A percentile compares a stretch with the other conserved stretches of the same genome.
Conservation (phyloP, 371 early-diverging fungal species). For the Saksenaea oblongispora region DNA sequence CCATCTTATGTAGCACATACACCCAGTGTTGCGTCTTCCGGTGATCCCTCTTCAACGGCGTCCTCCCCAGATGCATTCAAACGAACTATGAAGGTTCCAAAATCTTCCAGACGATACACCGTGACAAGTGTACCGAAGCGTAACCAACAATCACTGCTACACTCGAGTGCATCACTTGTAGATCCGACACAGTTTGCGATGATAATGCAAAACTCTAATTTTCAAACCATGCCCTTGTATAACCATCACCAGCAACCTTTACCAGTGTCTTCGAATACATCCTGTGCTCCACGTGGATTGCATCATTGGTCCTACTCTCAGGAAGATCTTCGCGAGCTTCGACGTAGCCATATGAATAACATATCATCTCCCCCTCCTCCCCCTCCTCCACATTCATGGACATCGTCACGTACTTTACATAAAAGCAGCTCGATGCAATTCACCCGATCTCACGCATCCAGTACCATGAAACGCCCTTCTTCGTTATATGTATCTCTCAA, state of each 20-base stretch:
- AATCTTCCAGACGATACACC: not conserved
- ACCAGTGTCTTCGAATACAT: not conserved
- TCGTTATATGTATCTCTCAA: not conserved
- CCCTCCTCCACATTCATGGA: not conserved
- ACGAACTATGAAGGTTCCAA: slow-evolving; percentile 14
- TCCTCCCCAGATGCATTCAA: slow-evolving; percentile 21
- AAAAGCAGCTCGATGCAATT: slow-evolving; percentile 3
- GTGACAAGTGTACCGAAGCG: not conserved
- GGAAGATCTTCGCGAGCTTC: slow-evolving; percentile 20
- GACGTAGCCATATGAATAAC: slow-evolving; percentile 9
- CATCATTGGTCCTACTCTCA: slow-evolving; percentile 22
- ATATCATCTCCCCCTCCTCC: not conserved
- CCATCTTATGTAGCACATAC: not conserved
- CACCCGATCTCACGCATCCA: not conserved
- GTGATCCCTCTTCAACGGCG: slow-evolving; percentile 24
- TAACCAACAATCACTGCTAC: slow-evolving; percentile 10
- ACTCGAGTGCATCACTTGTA: slow-evolving; percentile 22
- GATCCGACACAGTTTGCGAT: slow-evolving; percentile 20
- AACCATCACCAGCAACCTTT: slow-evolving; percentile 19
- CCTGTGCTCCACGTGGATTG: slow-evolving; percentile 14
- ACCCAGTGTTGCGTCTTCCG: not conserved
- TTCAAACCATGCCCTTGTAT: slow-evolving; percentile 13
- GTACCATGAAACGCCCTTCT: not conserved
- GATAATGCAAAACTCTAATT: slow-evolving; percentile 8
- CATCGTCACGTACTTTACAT: not conserved